Evolutionary conservation across 768 basidiomycete species (phyloP).

Genomic region (Suillus ampliporus): DNA sequence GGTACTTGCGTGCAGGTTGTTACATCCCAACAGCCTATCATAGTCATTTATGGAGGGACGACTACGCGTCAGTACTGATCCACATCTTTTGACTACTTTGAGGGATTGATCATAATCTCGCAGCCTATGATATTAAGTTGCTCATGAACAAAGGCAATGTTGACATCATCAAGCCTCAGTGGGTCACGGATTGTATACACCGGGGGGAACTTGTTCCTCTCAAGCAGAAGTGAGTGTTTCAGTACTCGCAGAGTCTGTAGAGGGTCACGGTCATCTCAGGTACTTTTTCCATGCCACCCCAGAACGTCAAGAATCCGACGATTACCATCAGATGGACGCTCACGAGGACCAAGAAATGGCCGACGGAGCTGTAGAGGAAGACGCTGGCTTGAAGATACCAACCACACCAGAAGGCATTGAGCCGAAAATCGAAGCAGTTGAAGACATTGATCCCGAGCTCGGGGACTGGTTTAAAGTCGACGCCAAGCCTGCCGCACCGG

Average conservation of each 20-base stretch:
- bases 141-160: constrained; percentile 71
- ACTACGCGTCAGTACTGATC: constrained; percentile 60
- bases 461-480: constrained; percentile 70
- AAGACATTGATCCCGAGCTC: constrained; percentile 52
- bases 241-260: constrained; percentile 1
- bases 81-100: background rate
- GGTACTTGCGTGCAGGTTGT: constrained; percentile 68
- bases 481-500: constrained; percentile 29
- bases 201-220: constrained; percentile 62
- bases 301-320: constrained; percentile 51
- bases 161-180: constrained; percentile 80
- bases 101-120: background rate
- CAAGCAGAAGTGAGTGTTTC: constrained; percentile 60
- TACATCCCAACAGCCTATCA: constrained; percentile 54
- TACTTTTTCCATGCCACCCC: constrained; percentile 82
- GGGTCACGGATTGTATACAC: constrained; percentile 82
- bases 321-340: constrained; percentile 53
- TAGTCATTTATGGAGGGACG: constrained; percentile 73
- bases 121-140: constrained; percentile 74
- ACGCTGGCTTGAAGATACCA: constrained; percentile 9
- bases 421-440: constrained; percentile 33
- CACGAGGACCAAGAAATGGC: constrained; percentile 36
- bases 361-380: constrained; percentile 25
- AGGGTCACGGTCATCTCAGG: constrained; percentile 40
- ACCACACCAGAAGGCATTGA: constrained; percentile 10